phyloP scores from a whole-genome alignment of 139 green algal genomes.

The Diplosphaera chodatii region DNA sequence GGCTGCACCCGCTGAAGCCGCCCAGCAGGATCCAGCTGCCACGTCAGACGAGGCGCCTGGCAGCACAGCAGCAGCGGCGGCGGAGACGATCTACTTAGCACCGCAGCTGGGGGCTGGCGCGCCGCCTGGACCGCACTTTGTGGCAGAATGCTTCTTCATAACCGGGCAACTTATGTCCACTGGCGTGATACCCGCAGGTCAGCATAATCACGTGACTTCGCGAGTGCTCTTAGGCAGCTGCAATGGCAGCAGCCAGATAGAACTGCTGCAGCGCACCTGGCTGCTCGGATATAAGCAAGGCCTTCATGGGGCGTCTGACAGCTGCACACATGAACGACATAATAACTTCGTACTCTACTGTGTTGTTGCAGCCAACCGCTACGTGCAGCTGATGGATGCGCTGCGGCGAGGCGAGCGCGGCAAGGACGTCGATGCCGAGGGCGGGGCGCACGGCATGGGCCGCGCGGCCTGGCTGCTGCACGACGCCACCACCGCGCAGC shows the following conservation, averaged over 20 bases:
- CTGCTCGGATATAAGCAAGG: no score
- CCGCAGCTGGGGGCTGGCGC: constrained; percentile 10
- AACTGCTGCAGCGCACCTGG: no score
- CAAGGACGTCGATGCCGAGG: constrained; percentile 4
- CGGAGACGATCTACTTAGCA: not conserved
- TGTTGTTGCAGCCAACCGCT: constrained; percentile 11
- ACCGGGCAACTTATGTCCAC: constrained; percentile 46
- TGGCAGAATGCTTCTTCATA: constrained; percentile 70
- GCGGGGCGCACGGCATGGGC: not conserved
- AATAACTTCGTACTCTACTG: no score
- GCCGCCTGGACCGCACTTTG: constrained; percentile 43
- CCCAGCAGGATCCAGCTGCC: not conserved
- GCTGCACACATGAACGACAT: no score
- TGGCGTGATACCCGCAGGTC: constrained; percentile 44
- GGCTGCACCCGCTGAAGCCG: not conserved
- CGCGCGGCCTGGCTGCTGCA: constrained; percentile 32
- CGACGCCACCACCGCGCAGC: constrained; percentile 33
- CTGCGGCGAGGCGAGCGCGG: not conserved
- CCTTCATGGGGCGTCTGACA: no score
- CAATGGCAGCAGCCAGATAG: no score
- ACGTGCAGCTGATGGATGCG: constrained; percentile 5
- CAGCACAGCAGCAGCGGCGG: no score
- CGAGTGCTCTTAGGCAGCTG: no score
- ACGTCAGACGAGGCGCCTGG: no score
- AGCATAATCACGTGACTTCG: no score